Base-by-base conservation (phyloP, 495 filamentous ascomycete genomes). In the Penicillium longicatenatum region DNA sequence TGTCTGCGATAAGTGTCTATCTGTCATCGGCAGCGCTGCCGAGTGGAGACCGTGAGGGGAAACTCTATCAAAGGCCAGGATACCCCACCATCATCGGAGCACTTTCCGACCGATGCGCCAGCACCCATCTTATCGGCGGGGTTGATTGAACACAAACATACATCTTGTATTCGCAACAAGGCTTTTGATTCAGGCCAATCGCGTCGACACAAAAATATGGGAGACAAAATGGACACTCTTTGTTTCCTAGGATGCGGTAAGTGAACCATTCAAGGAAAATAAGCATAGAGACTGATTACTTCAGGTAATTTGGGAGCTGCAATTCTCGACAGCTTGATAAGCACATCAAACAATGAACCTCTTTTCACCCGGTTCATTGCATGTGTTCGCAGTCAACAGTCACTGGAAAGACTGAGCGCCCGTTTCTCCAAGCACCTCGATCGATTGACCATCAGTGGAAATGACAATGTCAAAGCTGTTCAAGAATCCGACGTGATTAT, bases 241-340 rank as follows among this genome's bases (percentile, higher is more conserved):
- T 72, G 70, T 51, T 68, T 76, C 16, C 55, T 76, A 9, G 73
- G 73, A 42, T 76, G 73, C 54, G 73, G 73, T 76, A 52, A 48
- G 65, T 63, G 4, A 51, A 17, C 37, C 6, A 14, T 19, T 46
- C 20, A 19, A 31, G 24, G 12, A 2, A 21, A 11, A 16, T 22
- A 17, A 9, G 37, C 20, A 14, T 39, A 52, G 41, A n/a, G 14
- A 52, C 45, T 52, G 37, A 58, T 12, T 46, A 1, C 12, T 20
- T 1, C 52, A 77, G 74, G 74, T 39, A 77, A 75, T 42, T 50
- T 77, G 41, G 74, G 73, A 43, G 67, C 61, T 10, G 70, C 72
- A 26, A 75, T 77, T 44, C 63, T 77, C 9, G 56, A 67, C 37
- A 66, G 73, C 14, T 48, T 77, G 19, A 49, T 74, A 42, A 54